These are phyloP conservation scores for Camellia japonica DNA, from an alignment of 148 eudicot genomes.

Conservation along the genomic window DNA sequence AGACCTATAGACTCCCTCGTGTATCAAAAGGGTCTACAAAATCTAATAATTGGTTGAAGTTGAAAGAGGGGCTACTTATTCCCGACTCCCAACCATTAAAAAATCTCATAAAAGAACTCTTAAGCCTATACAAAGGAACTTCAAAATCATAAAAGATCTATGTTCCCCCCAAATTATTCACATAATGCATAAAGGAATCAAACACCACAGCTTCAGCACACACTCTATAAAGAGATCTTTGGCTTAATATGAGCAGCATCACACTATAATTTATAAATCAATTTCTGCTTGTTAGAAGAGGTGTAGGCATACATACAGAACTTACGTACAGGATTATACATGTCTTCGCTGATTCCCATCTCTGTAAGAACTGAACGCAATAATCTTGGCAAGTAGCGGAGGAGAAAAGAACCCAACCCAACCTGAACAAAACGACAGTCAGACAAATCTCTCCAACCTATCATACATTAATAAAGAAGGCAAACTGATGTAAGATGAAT, in stretches of 20 bases:
- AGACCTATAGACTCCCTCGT: too few relatives aligned
- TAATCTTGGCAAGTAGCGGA: conserved; percentile 61
- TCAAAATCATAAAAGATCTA: neutral
- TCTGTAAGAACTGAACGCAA: conserved; percentile 57
- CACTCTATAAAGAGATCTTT: too few relatives aligned
- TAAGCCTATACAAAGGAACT: neutral
- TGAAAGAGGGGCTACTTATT: too few relatives aligned
- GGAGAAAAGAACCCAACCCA: conserved; percentile 78
- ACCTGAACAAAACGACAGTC: conserved; percentile 40
- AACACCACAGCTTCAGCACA: too few relatives aligned
- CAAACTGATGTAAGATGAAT: conserved; percentile 18
- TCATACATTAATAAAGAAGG: neutral
- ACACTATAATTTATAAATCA: neutral
- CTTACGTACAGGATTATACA: conserved; percentile 99
- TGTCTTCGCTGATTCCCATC: conserved; percentile 79
- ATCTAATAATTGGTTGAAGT: too few relatives aligned
- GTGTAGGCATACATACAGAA: conserved; percentile 14
- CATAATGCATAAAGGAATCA: too few relatives aligned
- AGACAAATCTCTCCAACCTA: neutral
- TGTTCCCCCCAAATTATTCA: neutral
- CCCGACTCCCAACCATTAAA: too few relatives aligned
- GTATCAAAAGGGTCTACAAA: too few relatives aligned
- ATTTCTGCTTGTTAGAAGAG: neutral
- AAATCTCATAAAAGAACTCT: too few relatives aligned
- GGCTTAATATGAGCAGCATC: neutral